Percentiles rank a stretch among this genome's conserved stretches.
These are phyloP conservation scores for Pelargonium cotyledonis DNA, from an alignment of 441 rosid species.

Conservation along the genomic window DNA sequence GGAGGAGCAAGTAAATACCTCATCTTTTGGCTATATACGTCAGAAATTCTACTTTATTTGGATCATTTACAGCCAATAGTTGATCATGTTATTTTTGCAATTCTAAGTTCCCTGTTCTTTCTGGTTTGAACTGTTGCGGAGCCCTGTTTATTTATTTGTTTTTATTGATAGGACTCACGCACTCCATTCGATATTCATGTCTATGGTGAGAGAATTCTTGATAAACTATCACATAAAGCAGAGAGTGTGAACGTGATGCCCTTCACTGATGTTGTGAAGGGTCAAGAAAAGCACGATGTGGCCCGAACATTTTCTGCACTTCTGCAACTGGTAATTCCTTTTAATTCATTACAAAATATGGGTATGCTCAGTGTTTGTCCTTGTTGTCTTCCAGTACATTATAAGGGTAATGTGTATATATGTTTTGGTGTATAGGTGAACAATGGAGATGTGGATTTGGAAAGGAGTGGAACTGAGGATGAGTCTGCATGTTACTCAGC, in stretches of 20 bases:
- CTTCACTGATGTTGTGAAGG: constrained; percentile 56
- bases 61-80: not conserved
- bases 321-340: constrained; percentile 72
- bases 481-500: constrained; percentile 57
- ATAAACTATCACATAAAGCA: constrained; percentile 46
- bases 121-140: no score
- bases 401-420: not conserved
- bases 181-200: constrained; percentile 88
- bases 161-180: constrained; percentile 54
- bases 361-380: not conserved
- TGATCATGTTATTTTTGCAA: not conserved
- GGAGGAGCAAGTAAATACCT: constrained; percentile 69
- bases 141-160: no score
- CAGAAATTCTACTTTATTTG: not conserved
- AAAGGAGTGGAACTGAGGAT: constrained; percentile 30
- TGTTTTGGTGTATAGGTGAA: constrained; percentile 51
- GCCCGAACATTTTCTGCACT: constrained; percentile 90
- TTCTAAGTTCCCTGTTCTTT: no score
- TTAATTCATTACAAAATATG: not conserved
- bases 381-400: no score
- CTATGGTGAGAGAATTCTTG: constrained; percentile 58
- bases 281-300: constrained; percentile 76
- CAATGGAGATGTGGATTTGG: constrained; percentile 70
- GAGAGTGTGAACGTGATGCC: constrained; percentile 31
- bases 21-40: not conserved